phyloP scores from a whole-genome alignment of 2,329 filamentous ascomycete species.

The Fusarium sp. region DNA sequence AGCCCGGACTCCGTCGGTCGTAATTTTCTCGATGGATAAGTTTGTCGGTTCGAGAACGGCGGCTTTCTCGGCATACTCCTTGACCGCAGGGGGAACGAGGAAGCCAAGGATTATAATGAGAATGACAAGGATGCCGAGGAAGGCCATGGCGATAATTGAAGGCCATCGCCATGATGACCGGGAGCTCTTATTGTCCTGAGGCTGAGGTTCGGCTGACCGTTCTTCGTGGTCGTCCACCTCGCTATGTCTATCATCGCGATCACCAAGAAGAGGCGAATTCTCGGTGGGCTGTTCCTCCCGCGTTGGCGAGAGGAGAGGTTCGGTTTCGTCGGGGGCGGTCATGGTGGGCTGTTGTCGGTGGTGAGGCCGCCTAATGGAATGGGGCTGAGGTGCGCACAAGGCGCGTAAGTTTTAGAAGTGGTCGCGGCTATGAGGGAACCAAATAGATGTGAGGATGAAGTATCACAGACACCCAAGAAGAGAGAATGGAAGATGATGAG shows the following conservation, averaged over 20 bases:
- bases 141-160: constrained; percentile 76
- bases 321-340: constrained; percentile 55
- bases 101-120: constrained; percentile 82
- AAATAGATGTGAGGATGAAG: neutral
- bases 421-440: neutral
- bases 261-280: constrained; percentile 63
- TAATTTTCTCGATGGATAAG: constrained; percentile 87
- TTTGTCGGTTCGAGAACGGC: constrained; percentile 84
- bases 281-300: constrained; percentile 51
- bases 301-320: constrained; percentile 55
- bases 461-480: constrained; percentile 19
- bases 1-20: constrained; percentile 78
- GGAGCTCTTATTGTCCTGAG: constrained; percentile 32
- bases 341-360: constrained; percentile 48
- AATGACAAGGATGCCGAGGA: constrained; percentile 72
- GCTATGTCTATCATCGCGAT: constrained; percentile 51
- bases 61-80: constrained; percentile 88
- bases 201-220: constrained; percentile 1
- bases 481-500: constrained; percentile 4
- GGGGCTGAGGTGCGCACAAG: constrained; percentile 14
- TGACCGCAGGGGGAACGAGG: constrained; percentile 80
- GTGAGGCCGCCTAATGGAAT: constrained; percentile 35
- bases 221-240: constrained; percentile 43
- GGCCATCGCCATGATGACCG: constrained; percentile 69
- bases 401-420: constrained; percentile 4